Evolutionary conservation across 179 eudicot genomes (phyloP), one percentile per base, ranked within the genome.

Genomic region (Heliamphora pulchella): DNA sequence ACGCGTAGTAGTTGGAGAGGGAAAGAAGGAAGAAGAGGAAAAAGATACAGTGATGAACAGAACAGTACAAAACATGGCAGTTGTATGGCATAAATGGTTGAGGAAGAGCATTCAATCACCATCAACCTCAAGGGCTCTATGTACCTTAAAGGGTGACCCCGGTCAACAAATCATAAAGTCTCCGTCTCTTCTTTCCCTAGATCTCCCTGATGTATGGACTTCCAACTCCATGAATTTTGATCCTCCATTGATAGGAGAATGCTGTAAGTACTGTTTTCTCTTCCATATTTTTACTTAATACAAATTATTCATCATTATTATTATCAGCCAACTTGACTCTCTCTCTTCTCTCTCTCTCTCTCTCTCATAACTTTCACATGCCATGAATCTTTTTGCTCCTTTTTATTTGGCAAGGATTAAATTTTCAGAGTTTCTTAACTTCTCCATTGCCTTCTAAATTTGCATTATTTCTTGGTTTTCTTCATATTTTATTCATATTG

Each of bases 141-240:
- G 82, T 78, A 88, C 82, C 67, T 79, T 66, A 43, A 69, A 74
- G 17, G 48, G 78, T 68, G 77, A 75, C 53, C 76, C 20, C 57
- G 58, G 76, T 65, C 65, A 75, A 43, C 77, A 17, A 10, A 87
- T 89, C n/a, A 54, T 91, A 15, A 84, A 74, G 83, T 90, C 93
- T 54, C 95, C 93, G 5, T 66, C 93, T 82, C 93, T 91, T 80
- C 76, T 87, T 47, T 88, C 93, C 47, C 84, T 86, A 22, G 95
- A 91, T 77, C 55, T 86, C 50, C 89, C 82, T 39, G 95, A 91
- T 63, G 80, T 83, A 50, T 91, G 95, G 95, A 68, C 80, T 78
- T 64, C 83, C 61, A 53, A 43, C 22, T 17, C 78, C 48, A 58
- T 54, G 57, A 70, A 55, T 75, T 51, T 1, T 47, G 71, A 81